phyloP scores from a whole-genome alignment of 1,284 basidiomycete genomes.

The Pascua sp. region DNA sequence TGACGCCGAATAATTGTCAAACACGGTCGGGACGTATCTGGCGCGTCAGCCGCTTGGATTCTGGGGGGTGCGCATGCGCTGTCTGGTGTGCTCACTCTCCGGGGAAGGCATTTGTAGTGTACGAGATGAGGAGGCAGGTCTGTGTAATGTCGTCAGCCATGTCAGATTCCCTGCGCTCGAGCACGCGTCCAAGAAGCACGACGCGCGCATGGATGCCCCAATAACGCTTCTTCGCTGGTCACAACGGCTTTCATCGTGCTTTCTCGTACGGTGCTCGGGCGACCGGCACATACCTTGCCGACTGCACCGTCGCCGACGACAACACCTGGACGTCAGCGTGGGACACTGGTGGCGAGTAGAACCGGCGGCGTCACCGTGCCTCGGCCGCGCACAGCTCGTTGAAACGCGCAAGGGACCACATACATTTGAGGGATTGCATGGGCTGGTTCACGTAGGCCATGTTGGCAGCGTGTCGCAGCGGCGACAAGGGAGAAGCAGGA shows the following conservation, averaged over 20 bases:
- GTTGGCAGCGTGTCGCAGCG: no score
- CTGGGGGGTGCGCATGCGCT: not conserved
- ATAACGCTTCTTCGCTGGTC: no score
- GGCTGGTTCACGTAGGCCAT: constrained; percentile 8
- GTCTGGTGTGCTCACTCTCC: constrained; percentile 37
- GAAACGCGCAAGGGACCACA: not conserved
- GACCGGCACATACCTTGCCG: constrained; percentile 68
- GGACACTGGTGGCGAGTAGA: not conserved
- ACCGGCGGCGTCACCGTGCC: not conserved
- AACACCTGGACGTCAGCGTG: constrained; percentile 54
- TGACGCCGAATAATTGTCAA: constrained; percentile 54
- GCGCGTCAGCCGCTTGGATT: not conserved
- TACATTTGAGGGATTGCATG: constrained; percentile 24
- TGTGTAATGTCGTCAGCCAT: constrained; percentile 12
- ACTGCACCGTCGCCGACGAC: constrained; percentile 99
- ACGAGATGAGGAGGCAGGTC: constrained; percentile 50
- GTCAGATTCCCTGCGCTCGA: not conserved
- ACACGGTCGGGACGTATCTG: constrained; percentile 49
- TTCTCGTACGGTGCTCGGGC: not conserved
- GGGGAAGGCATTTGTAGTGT: constrained; percentile 49
- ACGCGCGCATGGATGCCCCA: no score
- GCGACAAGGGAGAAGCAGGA: no score
- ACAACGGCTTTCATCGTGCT: no score
- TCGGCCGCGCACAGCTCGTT: not conserved
- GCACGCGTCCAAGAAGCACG: not conserved